Evolutionary conservation across 495 filamentous ascomycete species (phyloP).

Genomic region (Astrothelium macrocarpum): DNA sequence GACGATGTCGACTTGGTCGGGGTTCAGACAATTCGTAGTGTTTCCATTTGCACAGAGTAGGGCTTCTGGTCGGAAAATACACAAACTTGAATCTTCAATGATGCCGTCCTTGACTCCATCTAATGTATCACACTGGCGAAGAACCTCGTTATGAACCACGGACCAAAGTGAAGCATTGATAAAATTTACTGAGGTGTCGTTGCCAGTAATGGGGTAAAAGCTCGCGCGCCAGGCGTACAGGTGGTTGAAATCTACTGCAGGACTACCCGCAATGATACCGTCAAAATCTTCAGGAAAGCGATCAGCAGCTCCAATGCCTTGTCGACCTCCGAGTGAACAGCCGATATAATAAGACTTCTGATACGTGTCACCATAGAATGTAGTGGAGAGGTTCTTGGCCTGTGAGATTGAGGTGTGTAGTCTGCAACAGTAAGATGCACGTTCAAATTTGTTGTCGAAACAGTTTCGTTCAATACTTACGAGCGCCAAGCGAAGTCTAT

Average conservation of each 20-base stretch:
- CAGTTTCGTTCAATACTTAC: no score
- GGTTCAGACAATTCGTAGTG: slow-evolving; percentile 23
- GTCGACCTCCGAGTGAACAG: slow-evolving; percentile 47
- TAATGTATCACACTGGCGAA: slow-evolving; percentile 26
- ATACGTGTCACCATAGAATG: slow-evolving; percentile 39
- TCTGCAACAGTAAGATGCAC: slow-evolving; percentile 16
- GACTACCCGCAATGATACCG: slow-evolving; percentile 36
- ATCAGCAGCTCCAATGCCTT: slow-evolving; percentile 44
- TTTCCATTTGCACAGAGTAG: slow-evolving; percentile 18
- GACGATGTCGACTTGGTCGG: slow-evolving; percentile 18
- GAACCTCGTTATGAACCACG: slow-evolving; percentile 21
- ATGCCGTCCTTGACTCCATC: slow-evolving; percentile 26
- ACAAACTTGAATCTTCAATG: slow-evolving; percentile 25
- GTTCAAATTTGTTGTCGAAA: no score
- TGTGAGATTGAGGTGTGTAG: slow-evolving; percentile 34
- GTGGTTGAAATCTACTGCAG: slow-evolving; percentile 38
- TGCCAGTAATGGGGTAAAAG: slow-evolving; percentile 43
- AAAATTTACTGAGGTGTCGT: slow-evolving; percentile 20
- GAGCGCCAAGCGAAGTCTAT: slow-evolving; percentile 41
- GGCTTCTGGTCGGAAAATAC: slow-evolving; percentile 18
- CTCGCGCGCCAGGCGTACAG: slow-evolving; percentile 45
- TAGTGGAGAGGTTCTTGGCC: slow-evolving; percentile 41
- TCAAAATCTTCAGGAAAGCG: slow-evolving; percentile 42
- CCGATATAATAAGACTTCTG: slow-evolving; percentile 47
- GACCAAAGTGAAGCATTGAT: slow-evolving; percentile 24